These are phyloP conservation scores for Cercospora janseana DNA, from an alignment of 2,329 filamentous ascomycete species.

Conservation along the genomic window DNA sequence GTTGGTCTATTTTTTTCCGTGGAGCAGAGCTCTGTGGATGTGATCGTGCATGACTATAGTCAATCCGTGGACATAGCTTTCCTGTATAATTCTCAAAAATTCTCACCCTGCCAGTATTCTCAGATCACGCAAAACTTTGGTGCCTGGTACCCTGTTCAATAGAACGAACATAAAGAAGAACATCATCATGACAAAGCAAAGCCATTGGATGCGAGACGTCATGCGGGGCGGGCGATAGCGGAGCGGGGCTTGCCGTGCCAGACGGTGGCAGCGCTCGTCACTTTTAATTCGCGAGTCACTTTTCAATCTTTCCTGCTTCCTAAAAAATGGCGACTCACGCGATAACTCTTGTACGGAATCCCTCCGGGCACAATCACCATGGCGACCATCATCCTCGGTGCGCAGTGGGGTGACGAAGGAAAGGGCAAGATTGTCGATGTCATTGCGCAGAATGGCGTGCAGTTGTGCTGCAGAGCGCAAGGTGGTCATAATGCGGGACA, in stretches of 20 bases:
- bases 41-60: too few species aligned
- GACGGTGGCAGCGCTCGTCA: neutral
- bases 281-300: constrained; percentile 10
- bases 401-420: constrained; percentile 61
- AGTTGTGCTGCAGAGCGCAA: constrained; percentile 58
- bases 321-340: constrained; percentile 28
- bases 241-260: constrained; percentile 5
- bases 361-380: constrained; percentile 25
- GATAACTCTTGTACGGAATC: constrained; percentile 7
- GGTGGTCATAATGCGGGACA: constrained; percentile 63
- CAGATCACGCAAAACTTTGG: too few species aligned
- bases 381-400: constrained; percentile 58
- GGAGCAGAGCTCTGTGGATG: too few species aligned
- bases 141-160: too few species aligned
- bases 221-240: too few species aligned
- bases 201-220: constrained; percentile 2
- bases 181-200: neutral
- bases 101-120: too few species aligned
- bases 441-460: constrained; percentile 44
- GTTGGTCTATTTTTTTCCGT: too few species aligned
- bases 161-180: neutral
- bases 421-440: constrained; percentile 60
- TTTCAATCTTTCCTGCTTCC: constrained; percentile 17
- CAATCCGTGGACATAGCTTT: too few species aligned
- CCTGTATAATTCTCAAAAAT: too few species aligned